Evolutionary conservation across 805 yeast species (phyloP), one percentile per base, ranked within the genome.

Genomic region (Jamesozyma gamospora): DNA sequence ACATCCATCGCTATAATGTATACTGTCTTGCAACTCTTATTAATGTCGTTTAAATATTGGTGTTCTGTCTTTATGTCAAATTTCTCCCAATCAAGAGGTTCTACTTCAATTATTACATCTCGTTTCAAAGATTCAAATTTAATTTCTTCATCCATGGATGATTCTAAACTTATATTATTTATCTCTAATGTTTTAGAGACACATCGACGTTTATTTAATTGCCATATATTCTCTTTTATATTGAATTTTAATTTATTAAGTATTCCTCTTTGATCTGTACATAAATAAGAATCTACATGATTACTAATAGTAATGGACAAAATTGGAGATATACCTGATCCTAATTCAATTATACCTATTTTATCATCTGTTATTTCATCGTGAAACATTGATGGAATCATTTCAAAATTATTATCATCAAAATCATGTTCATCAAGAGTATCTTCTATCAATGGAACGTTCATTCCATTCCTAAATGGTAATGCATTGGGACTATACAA

Each of bases 1-100:
- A 59, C 64, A 45, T 61, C 65, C 58, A 61, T 52, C 12, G 64
- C 63, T 2, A 61, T 9, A 7, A 61, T 51, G 14, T 48, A 46
- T 1, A 57, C 35, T 4, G 40, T 42, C 3, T 45, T 40, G 3
- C 40, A 26, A 16, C 35, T 13, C 28, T 30, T 2, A 18, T 15
- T 3, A 16, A 37, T 11, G 19, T 32, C 4, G 17, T 14, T 21
- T 30, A 40, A 34, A 9, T 37, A 45, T n/a, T 44, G 35, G 19
- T 37, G 26, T n/a, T 19, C 30, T 3, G 32, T n/a, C 16, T 21
- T 24, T 3, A 35, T 19, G 14, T 45, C 28, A 33, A 53, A 46
- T n/a, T 31, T 47, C 37, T 59, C 64, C 65, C 65, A 60, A 40
- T 61, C 64, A 4, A 60, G 41, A 7, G 44, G 48, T 32, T 47